These are phyloP conservation scores for Mychonastes homosphaera DNA, from an alignment of 139 green algal genomes.

Conservation along the genomic window DNA sequence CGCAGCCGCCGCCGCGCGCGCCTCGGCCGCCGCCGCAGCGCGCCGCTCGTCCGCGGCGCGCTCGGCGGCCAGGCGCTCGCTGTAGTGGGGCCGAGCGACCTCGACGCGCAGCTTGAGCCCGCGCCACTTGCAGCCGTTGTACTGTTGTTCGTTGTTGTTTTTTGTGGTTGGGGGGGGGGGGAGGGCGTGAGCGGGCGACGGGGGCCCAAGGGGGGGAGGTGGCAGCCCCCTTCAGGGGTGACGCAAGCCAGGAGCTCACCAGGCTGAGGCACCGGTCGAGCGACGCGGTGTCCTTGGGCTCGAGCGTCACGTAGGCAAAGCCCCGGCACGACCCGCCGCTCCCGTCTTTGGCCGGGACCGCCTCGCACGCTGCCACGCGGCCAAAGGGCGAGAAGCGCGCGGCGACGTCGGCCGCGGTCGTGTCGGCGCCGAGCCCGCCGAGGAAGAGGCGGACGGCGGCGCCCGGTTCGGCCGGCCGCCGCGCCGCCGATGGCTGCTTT, in stretches of 20 bases:
- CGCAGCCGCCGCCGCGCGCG: neutral
- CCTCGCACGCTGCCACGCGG: slow-evolving; percentile 17
- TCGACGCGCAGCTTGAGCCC: slow-evolving; percentile 35
- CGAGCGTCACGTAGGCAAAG: slow-evolving; percentile 42
- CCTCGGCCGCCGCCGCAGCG: neutral
- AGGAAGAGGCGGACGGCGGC: slow-evolving; percentile 44
- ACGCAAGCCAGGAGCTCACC: slow-evolving; percentile 5
- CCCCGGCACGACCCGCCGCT: slow-evolving; percentile 14
- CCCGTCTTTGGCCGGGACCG: slow-evolving; percentile 22
- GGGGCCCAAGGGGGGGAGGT: too few relatives aligned
- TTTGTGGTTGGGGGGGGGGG: neutral
- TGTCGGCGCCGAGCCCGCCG: slow-evolving; percentile 29
- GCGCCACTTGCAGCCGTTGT: slow-evolving; percentile 48
- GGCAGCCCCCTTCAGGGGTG: neutral
- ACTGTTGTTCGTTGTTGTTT: slow-evolving; percentile 15
- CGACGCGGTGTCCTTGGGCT: slow-evolving; percentile 25
- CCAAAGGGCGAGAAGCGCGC: slow-evolving; percentile 46
- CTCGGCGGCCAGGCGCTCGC: slow-evolving; percentile 15
- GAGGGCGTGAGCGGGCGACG: neutral
- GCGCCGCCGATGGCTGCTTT: too few relatives aligned
- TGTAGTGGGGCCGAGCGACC: slow-evolving; percentile 23
- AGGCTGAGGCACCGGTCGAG: slow-evolving; percentile 26
- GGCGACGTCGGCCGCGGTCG: slow-evolving; percentile 23
- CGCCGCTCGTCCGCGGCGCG: slow-evolving; percentile 8
- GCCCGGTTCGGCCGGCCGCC: too few relatives aligned